phyloP scores from a whole-genome alignment of 2,329 filamentous ascomycete genomes.

The Sporothrix variecibatus region DNA sequence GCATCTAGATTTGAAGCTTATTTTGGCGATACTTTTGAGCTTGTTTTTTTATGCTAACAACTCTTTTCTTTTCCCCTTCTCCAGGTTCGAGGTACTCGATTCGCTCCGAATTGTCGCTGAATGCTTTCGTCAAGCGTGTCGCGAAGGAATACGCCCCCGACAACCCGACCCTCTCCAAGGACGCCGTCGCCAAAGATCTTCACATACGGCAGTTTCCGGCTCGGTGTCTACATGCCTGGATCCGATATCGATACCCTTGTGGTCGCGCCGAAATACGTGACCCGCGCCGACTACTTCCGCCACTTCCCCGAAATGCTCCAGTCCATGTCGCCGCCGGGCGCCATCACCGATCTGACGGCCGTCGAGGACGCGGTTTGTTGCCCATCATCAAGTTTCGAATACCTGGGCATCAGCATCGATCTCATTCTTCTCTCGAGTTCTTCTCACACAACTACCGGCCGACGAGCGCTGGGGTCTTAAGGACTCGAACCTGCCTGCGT shows the following conservation, averaged over 20 bases:
- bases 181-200: slow-evolving; percentile 91
- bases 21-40: not conserved
- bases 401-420: slow-evolving; percentile 89
- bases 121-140: slow-evolving; percentile 84
- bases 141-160: slow-evolving; percentile 70
- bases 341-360: slow-evolving; percentile 80
- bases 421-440: slow-evolving; percentile 84
- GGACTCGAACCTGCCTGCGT: slow-evolving; percentile 78
- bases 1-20: not conserved
- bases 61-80: not conserved
- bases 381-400: slow-evolving; percentile 97
- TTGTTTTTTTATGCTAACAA: not conserved
- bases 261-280: slow-evolving; percentile 85
- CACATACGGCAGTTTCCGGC: slow-evolving; percentile 91
- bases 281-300: slow-evolving; percentile 87
- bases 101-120: slow-evolving; percentile 78
- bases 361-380: slow-evolving; percentile 90
- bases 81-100: slow-evolving; percentile 69
- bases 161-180: slow-evolving; percentile 74
- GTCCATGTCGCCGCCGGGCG: slow-evolving; percentile 72
- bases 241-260: slow-evolving; percentile 98
- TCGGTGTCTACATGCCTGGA: slow-evolving; percentile 91
- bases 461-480: slow-evolving; percentile 71
- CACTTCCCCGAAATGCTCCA: slow-evolving; percentile 80
- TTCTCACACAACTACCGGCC: slow-evolving; percentile 68